phyloP scores from a whole-genome alignment of 257 asterid species.

The Solanum pinnatisectum region DNA sequence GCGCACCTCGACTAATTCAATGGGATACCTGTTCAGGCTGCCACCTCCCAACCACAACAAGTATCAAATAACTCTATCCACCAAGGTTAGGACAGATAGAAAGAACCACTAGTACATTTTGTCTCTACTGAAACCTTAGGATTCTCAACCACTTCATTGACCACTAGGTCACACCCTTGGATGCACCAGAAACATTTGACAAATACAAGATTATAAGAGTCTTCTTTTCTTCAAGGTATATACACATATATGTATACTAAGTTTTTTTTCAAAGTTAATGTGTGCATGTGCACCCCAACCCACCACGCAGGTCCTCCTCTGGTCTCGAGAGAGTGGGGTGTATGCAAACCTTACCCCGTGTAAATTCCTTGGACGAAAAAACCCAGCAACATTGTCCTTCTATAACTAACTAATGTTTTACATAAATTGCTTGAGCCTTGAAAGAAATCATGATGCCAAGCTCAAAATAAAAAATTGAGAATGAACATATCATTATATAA shows the following conservation, averaged over 20 bases:
- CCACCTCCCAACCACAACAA: neutral
- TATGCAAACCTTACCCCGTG: neutral
- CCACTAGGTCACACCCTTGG: neutral
- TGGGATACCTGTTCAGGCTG: neutral
- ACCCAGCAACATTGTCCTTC: rapidly evolving
- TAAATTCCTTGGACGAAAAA: neutral
- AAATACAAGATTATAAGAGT: neutral
- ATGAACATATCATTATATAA: neutral
- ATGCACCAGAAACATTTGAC: neutral
- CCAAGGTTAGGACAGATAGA: rapidly evolving
- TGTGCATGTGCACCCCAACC: neutral
- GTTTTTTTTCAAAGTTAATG: neutral
- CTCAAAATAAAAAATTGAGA: neutral
- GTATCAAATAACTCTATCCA: too few relatives aligned
- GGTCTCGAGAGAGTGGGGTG: neutral
- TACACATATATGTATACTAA: neutral
- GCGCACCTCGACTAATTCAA: neutral
- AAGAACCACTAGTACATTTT: neutral
- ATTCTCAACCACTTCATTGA: too few relatives aligned
- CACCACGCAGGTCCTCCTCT: neutral
- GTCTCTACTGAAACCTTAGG: rapidly evolving
- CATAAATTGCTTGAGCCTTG: neutral
- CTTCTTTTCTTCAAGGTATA: neutral
- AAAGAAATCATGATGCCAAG: neutral
- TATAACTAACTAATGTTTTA: neutral